Evolutionary conservation across 371 early-diverging fungal genomes (phyloP).

Genomic region (Batrachochytrium dendrobatidis): DNA sequence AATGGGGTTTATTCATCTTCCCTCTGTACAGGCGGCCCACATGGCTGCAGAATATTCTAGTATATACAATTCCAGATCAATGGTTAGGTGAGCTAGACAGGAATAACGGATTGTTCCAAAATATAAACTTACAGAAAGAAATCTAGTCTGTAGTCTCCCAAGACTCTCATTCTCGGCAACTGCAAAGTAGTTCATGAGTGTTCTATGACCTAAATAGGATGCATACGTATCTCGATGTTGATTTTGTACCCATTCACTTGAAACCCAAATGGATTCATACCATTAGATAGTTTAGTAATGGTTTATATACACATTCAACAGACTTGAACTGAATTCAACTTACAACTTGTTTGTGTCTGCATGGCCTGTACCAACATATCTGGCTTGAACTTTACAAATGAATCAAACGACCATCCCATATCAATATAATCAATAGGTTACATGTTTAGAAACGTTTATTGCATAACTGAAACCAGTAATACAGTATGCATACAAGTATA

Average conservation of each 20-base stretch:
- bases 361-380: constrained; percentile 86
- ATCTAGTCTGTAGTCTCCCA: constrained; percentile 23
- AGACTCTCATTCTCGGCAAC: constrained; percentile 81
- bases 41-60: constrained; percentile 76
- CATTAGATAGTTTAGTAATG: no score
- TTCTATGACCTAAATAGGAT: constrained; percentile 67
- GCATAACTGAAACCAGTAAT: no score
- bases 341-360: constrained; percentile 86
- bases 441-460: not conserved
- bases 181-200: constrained; percentile 66
- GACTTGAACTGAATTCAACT: constrained; percentile 14
- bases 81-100: not conserved
- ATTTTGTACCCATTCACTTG: constrained; percentile 77
- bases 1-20: constrained; percentile 30
- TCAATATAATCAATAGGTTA: not conserved
- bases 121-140: not conserved
- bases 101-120: not conserved
- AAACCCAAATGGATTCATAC: not conserved
- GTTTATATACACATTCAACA: not conserved
- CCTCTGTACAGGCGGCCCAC: constrained; percentile 57
- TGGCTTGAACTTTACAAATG: constrained; percentile 62
- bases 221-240: constrained; percentile 81
- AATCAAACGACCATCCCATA: not conserved
- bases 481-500: not conserved
- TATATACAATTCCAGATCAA: not conserved